Evolutionary conservation across 148 eudicot genomes (phyloP), one percentile per base, ranked within the genome.

Genomic region (Euryodendron excelsum): DNA sequence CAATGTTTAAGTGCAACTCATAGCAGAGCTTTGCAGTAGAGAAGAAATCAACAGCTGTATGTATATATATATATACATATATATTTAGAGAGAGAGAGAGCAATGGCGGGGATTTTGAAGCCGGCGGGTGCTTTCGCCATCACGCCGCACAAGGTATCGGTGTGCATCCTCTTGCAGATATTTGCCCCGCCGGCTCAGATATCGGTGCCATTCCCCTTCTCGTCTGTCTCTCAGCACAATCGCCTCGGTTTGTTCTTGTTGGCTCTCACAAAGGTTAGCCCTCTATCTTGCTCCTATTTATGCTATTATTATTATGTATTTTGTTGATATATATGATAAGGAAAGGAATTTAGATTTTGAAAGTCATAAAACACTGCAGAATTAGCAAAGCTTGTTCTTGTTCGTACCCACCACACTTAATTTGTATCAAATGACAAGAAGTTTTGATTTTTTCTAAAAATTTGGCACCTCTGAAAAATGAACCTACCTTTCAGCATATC

Each of bases 111-210:
- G 67, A 83, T 89, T 31, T 76, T 86, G 39, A 90, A 88, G 86
- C 83, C 86, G 66, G 85, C 79, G 55, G 89, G 86, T 58, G 77
- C 81, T 28, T 91, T 91, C 45, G 53, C 90, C 11, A 53, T 96
- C 31, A 91, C 97, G 27, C 98, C 99, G 33, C 98, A 96, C 89
- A 96, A 96, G 79, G 92, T 96, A 15, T 93, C 98, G 11, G 34
- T 91, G 44, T 96, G 99, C 74, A 71, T 96, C 17, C 88, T 96
- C 0, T 45, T 89, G 33, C 98, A 93, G 87, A 85, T 88, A 9
- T 93, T 88, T 75, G 90, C 98, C 8, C 89, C 98, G 65, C 97
- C 99, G 13, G 88, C 88, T 47, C 91, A 86, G 34, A 75, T 75
- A 8, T 84, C 87, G 33, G 73, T 88, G 41, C 94, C 98, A 0